Conservation (phyloP, 495 filamentous ascomycete species). For the Lepidopterella palustris region DNA sequence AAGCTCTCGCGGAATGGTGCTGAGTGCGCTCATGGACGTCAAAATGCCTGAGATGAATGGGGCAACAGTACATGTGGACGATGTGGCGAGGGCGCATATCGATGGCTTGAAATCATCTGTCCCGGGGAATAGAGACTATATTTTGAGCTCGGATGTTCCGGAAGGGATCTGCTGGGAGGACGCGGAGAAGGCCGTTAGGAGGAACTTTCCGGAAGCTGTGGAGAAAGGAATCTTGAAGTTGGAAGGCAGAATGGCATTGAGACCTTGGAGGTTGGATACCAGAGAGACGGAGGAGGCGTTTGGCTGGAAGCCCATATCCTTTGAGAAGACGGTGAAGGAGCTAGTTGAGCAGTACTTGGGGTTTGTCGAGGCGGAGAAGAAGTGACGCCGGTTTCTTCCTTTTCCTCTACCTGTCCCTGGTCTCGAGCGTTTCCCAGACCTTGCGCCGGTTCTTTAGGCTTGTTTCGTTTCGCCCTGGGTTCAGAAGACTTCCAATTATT, state of each 20-base stretch:
- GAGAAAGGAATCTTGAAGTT: slow-evolving; percentile 10
- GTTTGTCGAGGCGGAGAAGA: neutral
- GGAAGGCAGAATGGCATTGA: neutral
- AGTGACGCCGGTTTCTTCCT: neutral
- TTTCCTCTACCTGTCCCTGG: too few species aligned
- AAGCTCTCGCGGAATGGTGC: neutral
- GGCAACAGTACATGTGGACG: slow-evolving; percentile 5
- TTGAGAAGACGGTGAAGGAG: neutral
- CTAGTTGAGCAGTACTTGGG: neutral
- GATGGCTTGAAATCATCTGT: slow-evolving; percentile 11
- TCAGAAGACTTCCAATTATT: too few species aligned
- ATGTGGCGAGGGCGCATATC: slow-evolving; percentile 12
- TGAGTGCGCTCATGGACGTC: slow-evolving; percentile 10
- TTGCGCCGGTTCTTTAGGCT: too few species aligned
- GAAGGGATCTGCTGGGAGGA: slow-evolving; percentile 7
- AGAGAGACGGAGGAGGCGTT: neutral
- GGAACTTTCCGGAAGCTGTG: slow-evolving; percentile 9
- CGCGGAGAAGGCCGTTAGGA: slow-evolving; percentile 3
- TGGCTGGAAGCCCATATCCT: neutral
- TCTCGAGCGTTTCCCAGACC: too few species aligned
- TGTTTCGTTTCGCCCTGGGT: too few species aligned
- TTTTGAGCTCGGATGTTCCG: slow-evolving; percentile 12
- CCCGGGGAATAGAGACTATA: slow-evolving; percentile 12
- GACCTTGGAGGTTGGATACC: slow-evolving; percentile 3
- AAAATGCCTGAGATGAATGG: slow-evolving; percentile 7